phyloP scores from a whole-genome alignment of 139 green algal species.

The Nannochloris sp. region DNA sequence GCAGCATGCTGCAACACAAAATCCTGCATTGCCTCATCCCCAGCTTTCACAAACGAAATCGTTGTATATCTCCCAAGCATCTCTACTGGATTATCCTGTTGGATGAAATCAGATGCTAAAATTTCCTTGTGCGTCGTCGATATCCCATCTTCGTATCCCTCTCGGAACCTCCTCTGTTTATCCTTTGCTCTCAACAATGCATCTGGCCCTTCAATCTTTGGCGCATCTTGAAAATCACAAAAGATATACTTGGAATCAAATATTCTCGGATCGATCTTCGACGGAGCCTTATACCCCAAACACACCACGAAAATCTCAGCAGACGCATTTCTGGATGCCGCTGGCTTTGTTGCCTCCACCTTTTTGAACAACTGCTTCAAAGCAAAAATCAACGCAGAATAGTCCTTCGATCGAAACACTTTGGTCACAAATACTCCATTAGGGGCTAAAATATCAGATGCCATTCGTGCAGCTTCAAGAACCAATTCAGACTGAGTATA shows the following conservation, averaged over 20 bases:
- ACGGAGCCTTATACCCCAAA: constrained; percentile 89
- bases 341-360: constrained; percentile 92
- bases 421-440: constrained; percentile 95
- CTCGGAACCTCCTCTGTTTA: constrained; percentile 61
- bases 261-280: constrained; percentile 93
- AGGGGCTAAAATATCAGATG: constrained; percentile 80
- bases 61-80: constrained; percentile 69
- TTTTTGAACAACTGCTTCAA: constrained; percentile 95
- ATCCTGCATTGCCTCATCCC: neutral
- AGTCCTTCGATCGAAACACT: constrained; percentile 91
- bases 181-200: constrained; percentile 66
- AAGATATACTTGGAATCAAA: constrained; percentile 85
- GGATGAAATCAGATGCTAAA: constrained; percentile 68
- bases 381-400: constrained; percentile 94
- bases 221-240: constrained; percentile 43
- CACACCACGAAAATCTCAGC: constrained; percentile 98
- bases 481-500: constrained; percentile 85
- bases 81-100: constrained; percentile 68
- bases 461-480: constrained; percentile 85
- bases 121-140: constrained; percentile 45
- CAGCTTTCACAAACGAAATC: constrained; percentile 19
- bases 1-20: constrained; percentile 44
- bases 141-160: constrained; percentile 92
- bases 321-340: constrained; percentile 78
- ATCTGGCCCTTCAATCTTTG: constrained; percentile 60